phyloP scores from a whole-genome alignment of 371 early-diverging fungal genomes.

The Nematocida sp. region DNA sequence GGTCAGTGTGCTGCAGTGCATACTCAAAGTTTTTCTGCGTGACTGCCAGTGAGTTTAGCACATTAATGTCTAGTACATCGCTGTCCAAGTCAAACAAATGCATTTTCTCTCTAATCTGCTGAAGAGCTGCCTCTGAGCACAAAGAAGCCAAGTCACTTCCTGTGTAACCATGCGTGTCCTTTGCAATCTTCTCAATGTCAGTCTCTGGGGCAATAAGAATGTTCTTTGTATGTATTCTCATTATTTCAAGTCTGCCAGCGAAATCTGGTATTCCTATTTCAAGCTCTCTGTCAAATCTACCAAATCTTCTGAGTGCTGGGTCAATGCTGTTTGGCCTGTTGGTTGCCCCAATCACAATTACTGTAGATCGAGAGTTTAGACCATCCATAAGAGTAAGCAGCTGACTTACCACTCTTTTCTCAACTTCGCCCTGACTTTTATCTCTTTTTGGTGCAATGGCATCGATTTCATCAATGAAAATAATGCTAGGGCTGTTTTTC shows the following conservation, averaged over 20 bases:
- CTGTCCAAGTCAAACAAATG: conserved; percentile 91
- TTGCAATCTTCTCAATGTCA: conserved; percentile 91
- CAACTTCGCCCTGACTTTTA: conserved; percentile 96
- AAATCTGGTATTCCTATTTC: conserved; percentile 99
- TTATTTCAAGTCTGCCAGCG: conserved; percentile 92
- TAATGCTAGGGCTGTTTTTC: conserved; percentile 87
- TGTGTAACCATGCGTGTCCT: conserved; percentile 96
- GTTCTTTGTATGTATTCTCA: conserved; percentile 98
- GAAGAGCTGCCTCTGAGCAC: conserved; percentile 99
- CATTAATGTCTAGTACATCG: conserved; percentile 93
- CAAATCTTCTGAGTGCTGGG: conserved; percentile 89
- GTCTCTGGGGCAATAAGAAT: conserved; percentile 90
- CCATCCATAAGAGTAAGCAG: conserved; percentile 98
- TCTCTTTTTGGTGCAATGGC: conserved; percentile 99
- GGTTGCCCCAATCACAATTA: conserved; percentile 94
- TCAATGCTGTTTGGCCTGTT: conserved; percentile 95
- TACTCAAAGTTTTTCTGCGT: conserved; percentile 94
- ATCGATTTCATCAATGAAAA: conserved; percentile 99
- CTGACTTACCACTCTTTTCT: conserved; percentile 96
- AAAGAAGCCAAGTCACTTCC: conserved; percentile 96
- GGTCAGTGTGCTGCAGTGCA: conserved; percentile 90
- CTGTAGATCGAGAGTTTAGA: conserved; percentile 89
- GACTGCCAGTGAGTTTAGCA: conserved; percentile 91
- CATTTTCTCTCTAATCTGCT: conserved; percentile 97
- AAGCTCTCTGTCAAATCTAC: conserved; percentile 96